These are phyloP conservation scores for Apiotrichum gamsii DNA, from an alignment of 1,284 basidiomycete genomes.

Conservation along the genomic window DNA sequence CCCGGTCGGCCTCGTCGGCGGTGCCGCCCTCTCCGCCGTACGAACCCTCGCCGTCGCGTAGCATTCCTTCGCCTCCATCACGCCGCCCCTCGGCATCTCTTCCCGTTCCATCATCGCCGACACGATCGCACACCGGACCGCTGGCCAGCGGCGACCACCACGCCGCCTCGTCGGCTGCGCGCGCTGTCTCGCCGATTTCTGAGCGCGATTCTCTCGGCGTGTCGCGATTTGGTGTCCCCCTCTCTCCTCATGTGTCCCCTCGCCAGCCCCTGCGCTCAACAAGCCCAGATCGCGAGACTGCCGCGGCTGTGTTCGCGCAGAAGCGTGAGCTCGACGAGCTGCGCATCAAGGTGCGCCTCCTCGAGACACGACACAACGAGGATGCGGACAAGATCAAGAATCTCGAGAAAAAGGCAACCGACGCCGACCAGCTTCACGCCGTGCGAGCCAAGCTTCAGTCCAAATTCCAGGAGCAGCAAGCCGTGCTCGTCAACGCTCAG, in stretches of 20 bases:
- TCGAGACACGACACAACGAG: conserved; percentile 80
- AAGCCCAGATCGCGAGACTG: conserved; percentile 18
- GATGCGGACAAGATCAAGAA: conserved; percentile 75
- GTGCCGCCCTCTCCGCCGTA: too few relatives aligned
- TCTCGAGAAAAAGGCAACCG: conserved; percentile 74
- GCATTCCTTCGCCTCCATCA: neutral
- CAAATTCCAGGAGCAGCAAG: conserved; percentile 73
- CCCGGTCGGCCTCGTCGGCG: too few relatives aligned
- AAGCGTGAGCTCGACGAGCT: conserved; percentile 63
- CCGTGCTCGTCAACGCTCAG: conserved; percentile 63
- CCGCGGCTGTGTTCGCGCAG: conserved; percentile 21
- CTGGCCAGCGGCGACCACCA: too few relatives aligned
- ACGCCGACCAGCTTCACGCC: conserved; percentile 78
- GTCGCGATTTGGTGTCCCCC: neutral
- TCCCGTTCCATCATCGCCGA: too few relatives aligned
- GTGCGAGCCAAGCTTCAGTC: conserved; percentile 80
- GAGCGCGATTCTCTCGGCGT: too few relatives aligned
- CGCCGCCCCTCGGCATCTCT: too few relatives aligned
- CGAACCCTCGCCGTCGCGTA: neutral
- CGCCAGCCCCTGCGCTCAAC: conserved; percentile 1
- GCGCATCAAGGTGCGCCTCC: conserved; percentile 70
- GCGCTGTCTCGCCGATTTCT: neutral
- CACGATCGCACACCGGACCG: too few relatives aligned
- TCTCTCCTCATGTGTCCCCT: conserved; percentile 1
- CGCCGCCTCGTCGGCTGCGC: neutral